phyloP scores from a whole-genome alignment of 345 rosid species.

The Mallotus nudiflorus region DNA sequence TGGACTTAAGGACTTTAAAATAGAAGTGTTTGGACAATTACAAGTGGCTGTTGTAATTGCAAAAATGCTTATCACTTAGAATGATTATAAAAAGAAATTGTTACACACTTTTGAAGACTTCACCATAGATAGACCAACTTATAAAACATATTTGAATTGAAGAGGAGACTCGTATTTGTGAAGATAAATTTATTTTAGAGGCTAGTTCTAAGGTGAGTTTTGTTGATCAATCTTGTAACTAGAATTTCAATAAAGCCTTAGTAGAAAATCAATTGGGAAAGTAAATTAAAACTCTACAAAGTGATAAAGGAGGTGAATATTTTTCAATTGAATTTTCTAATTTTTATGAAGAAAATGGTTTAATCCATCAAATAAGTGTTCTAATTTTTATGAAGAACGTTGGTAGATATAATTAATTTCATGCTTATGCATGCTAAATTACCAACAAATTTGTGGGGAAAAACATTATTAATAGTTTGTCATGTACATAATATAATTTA shows the following conservation, averaged over 20 bases:
- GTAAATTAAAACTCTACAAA: too few species aligned
- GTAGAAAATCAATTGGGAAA: not conserved
- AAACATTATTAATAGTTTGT: too few species aligned
- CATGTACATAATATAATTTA: too few species aligned
- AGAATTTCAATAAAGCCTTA: not conserved
- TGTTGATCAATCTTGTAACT: too few species aligned
- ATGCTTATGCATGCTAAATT: not conserved
- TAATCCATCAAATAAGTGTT: not conserved
- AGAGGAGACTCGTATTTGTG: not conserved
- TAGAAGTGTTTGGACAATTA: not conserved
- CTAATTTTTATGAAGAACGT: not conserved
- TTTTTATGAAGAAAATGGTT: not conserved
- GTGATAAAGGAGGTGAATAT: not conserved
- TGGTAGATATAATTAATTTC: not conserved
- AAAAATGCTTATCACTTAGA: not conserved
- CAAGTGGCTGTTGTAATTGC: not conserved
- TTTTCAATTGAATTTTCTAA: not conserved
- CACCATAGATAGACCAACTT: not conserved
- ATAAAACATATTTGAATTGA: not conserved
- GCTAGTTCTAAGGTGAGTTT: not conserved
- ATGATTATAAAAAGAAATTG: too few species aligned
- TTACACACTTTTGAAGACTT: not conserved
- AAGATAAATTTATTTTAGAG: not conserved
- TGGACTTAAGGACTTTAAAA: not conserved
- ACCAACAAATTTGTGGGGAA: too few species aligned